phyloP scores from a whole-genome alignment of 2,329 filamentous ascomycete genomes.

The Curvularia sp. region DNA sequence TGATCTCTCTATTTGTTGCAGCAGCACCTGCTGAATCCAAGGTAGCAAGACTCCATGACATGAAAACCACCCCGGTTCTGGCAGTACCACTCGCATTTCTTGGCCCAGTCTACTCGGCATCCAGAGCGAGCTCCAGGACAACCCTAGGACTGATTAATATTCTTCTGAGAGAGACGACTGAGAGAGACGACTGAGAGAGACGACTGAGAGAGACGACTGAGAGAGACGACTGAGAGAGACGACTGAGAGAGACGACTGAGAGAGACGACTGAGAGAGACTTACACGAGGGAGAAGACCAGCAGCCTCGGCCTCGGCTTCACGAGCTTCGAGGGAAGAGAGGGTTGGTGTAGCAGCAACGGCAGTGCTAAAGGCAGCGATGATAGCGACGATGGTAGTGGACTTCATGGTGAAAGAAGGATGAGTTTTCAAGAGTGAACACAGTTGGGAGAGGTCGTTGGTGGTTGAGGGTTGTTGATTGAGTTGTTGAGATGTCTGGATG shows the following conservation, averaged over 20 bases:
- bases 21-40: conserved; percentile 9
- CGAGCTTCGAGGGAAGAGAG: conserved; percentile 4
- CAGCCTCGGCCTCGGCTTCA: conserved; percentile 9
- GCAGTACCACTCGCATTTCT: conserved; percentile 14
- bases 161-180: background rate
- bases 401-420: conserved; percentile 2
- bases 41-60: conserved; percentile 8
- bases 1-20: conserved; percentile 1
- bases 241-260: background rate
- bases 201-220: background rate
- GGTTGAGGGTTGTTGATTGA: too few relatives aligned
- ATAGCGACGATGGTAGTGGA: background rate
- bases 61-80: conserved; percentile 3
- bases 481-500: too few relatives aligned
- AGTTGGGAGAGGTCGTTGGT: too few relatives aligned
- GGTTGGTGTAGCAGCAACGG: conserved; percentile 2
- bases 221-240: background rate
- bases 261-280: background rate
- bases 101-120: conserved; percentile 8
- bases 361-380: conserved; percentile 3
- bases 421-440: too few relatives aligned
- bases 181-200: background rate
- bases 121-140: conserved; percentile 8
- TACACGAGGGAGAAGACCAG: conserved; percentile 8
- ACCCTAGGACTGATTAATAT: background rate